Conservation (phyloP, 75 land plant genomes). For the Isoetes taiwanensis region DNA sequence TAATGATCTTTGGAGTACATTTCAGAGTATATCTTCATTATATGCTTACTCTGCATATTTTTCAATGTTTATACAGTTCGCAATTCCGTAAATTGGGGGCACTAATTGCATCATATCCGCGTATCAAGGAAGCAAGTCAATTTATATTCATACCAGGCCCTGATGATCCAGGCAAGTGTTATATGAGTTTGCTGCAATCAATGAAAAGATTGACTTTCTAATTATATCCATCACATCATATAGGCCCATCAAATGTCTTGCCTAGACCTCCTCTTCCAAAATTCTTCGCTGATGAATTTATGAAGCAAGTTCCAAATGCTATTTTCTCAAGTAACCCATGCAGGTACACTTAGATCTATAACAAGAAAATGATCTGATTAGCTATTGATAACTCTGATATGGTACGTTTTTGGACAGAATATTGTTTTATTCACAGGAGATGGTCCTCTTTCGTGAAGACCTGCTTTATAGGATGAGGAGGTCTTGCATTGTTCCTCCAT, state of each 20-base stretch:
- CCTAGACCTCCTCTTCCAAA: conserved; percentile 82
- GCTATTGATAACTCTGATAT: background rate
- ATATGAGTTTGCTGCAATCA: background rate
- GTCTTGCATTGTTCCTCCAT: conserved; percentile 66
- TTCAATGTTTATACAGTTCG: conserved; percentile 21
- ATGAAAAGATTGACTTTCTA: background rate
- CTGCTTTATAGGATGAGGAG: conserved; percentile 89
- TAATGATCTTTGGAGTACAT: too few species aligned
- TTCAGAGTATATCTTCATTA: too few species aligned
- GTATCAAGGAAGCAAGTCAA: conserved; percentile 59
- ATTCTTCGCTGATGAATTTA: conserved; percentile 72
- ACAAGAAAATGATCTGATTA: background rate
- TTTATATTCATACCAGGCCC: conserved; percentile 95
- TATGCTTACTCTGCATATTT: background rate
- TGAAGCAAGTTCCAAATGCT: conserved; percentile 71
- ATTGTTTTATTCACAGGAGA: conserved; percentile 85
- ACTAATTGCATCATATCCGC: conserved; percentile 63
- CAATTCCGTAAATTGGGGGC: conserved; percentile 80
- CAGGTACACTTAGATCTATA: conserved; percentile 40
- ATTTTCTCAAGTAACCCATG: conserved; percentile 87
- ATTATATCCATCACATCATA: background rate
- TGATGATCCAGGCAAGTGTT: conserved; percentile 63
- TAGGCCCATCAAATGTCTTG: conserved; percentile 82
- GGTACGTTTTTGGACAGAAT: conserved; percentile 33
- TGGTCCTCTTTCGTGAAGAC: conserved; percentile 92